Evolutionary conservation across 1,284 basidiomycete species (phyloP).

Genomic region (Fomitiporia mediterranea): DNA sequence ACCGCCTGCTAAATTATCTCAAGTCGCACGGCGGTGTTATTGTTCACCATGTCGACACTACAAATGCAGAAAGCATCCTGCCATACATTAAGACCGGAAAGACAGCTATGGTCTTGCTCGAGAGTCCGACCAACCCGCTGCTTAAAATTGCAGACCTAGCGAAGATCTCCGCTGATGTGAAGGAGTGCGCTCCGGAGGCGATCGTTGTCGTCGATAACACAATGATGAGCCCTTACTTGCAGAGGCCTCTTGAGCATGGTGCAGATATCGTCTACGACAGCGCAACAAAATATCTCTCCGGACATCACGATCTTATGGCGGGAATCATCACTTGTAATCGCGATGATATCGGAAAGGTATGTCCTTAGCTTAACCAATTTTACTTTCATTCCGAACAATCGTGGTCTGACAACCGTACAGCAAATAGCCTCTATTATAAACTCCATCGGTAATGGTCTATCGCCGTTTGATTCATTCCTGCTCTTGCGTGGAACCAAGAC

Average conservation of each 20-base stretch:
- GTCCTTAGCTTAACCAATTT: conserved; percentile 16
- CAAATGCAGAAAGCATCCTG: conserved; percentile 59
- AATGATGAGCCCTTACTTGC: conserved; percentile 99
- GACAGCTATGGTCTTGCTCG: conserved; percentile 91
- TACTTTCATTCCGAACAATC: neutral
- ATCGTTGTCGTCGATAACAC: conserved; percentile 96
- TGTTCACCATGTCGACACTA: conserved; percentile 95
- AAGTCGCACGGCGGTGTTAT: conserved; percentile 83
- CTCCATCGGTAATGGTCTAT: conserved; percentile 94
- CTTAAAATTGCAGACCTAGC: conserved; percentile 94
- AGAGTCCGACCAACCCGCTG: conserved; percentile 96
- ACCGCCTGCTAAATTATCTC: conserved; percentile 92
- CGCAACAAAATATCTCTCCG: conserved; percentile 95
- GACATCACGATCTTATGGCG: conserved; percentile 99
- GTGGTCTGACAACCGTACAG: conserved; percentile 33
- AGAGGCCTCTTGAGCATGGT: conserved; percentile 92
- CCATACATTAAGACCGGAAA: conserved; percentile 66
- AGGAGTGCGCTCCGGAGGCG: conserved; percentile 76
- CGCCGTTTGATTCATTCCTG: conserved; percentile 95
- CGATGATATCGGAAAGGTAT: conserved; percentile 84
- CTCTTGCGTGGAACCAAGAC: conserved; percentile 96
- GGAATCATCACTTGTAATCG: conserved; percentile 90
- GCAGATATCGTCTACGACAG: conserved; percentile 98
- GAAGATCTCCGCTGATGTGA: conserved; percentile 75
- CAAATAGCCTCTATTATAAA: conserved; percentile 92